Evolutionary conservation across 1,139 yeast genomes (phyloP).

Genomic region (Yamadazyma triangularis): DNA sequence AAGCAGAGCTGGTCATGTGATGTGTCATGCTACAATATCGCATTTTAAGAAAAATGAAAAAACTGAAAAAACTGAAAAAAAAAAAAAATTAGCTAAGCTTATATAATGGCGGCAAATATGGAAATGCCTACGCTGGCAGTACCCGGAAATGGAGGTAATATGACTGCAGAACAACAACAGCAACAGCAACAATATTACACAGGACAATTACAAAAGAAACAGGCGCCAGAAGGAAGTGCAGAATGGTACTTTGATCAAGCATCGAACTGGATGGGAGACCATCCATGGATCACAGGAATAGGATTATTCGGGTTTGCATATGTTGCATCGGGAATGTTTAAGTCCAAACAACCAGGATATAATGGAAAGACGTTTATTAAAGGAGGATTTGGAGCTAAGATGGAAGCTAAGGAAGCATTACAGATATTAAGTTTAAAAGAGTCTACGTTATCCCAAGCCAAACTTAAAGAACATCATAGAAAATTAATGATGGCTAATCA

Average conservation of each 20-base stretch:
- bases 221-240: slow-evolving; percentile 44
- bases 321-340: slow-evolving; percentile 64
- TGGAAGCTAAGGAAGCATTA: slow-evolving; percentile 88
- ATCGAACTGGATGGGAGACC: slow-evolving; percentile 61
- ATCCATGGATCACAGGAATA: slow-evolving; percentile 70
- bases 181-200: slow-evolving; percentile 16
- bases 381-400: slow-evolving; percentile 88
- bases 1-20: no score
- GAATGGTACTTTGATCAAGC: slow-evolving; percentile 71
- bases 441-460: slow-evolving; percentile 66
- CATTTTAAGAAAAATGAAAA: no score
- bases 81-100: neutral
- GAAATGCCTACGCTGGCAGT: slow-evolving; percentile 11
- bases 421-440: slow-evolving; percentile 84
- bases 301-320: slow-evolving; percentile 68
- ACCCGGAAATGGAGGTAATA: slow-evolving; percentile 7
- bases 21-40: no score
- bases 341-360: slow-evolving; percentile 66
- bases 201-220: slow-evolving; percentile 39
- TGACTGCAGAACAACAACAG: neutral
- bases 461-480: slow-evolving; percentile 88
- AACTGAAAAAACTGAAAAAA: neutral
- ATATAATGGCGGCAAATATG: slow-evolving; percentile 4
- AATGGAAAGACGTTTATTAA: slow-evolving; percentile 69
- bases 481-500: slow-evolving; percentile 87